Percentiles rank a stretch among this genome's conserved stretches.
Conservation (phyloP, 768 basidiomycete species). For the Mycena olivaceomarginata region DNA sequence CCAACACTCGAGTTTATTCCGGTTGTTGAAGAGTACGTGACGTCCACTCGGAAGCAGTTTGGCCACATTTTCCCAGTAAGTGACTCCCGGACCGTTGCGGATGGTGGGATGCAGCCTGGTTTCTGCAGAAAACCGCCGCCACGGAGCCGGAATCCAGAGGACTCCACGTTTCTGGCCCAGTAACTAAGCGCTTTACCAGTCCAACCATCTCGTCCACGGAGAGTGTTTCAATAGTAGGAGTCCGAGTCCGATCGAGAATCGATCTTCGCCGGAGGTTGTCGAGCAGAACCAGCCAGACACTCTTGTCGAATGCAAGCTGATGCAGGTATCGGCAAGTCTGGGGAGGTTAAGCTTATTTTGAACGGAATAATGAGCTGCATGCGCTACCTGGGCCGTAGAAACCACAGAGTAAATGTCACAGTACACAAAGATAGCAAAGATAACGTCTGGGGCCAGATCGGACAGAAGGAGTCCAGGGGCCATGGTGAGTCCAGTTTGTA, state of each 20-base stretch:
- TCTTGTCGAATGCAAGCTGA: neutral
- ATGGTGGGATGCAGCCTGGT: constrained; percentile 8
- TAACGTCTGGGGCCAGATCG: too few species aligned
- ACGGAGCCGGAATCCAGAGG: neutral
- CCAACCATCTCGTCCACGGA: constrained; percentile 1
- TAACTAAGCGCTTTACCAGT: neutral
- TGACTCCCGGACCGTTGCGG: neutral
- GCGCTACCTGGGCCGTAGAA: constrained; percentile 4
- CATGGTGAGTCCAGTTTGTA: too few species aligned
- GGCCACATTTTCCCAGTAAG: constrained; percentile 12
- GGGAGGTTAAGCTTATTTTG: neutral
- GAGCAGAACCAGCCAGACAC: constrained; percentile 6
- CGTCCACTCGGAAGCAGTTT: constrained; percentile 22
- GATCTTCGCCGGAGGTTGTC: neutral
- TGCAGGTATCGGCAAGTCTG: constrained; percentile 27
- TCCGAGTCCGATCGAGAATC: neutral
- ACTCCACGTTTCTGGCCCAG: constrained; percentile 20
- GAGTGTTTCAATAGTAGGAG: neutral
- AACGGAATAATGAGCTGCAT: neutral
- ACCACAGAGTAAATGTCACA: constrained; percentile 16
- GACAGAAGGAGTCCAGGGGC: too few species aligned
- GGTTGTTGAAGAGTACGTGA: constrained; percentile 29
- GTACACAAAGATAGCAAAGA: constrained; percentile 10
- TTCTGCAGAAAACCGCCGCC: neutral
- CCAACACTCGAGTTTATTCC: constrained; percentile 35